Conservation (phyloP, 371 early-diverging fungal genomes). For the Mucor circinelloides region DNA sequence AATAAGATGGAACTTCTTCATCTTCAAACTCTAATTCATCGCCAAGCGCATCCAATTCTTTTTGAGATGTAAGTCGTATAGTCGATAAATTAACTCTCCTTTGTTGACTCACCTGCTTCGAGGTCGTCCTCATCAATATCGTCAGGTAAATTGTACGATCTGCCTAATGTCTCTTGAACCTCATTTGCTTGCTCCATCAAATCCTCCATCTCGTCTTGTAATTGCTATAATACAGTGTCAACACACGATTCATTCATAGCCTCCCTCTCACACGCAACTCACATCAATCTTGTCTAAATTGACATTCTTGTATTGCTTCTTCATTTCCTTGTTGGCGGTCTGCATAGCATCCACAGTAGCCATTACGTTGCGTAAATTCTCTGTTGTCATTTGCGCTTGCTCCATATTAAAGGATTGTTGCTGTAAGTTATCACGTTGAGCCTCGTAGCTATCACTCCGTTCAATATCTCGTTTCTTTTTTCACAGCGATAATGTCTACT, state of each 20-base stretch:
- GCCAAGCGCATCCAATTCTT: slow-evolving; percentile 93
- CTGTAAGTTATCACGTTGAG: slow-evolving; percentile 89
- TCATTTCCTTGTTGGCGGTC: slow-evolving; percentile 89
- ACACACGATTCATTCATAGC: not conserved
- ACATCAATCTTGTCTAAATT: slow-evolving; percentile 93
- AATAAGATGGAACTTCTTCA: slow-evolving; percentile 72
- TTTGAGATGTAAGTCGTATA: not conserved
- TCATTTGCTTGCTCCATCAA: slow-evolving; percentile 94
- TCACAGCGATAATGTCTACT: slow-evolving; percentile 8
- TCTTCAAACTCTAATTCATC: slow-evolving; percentile 87
- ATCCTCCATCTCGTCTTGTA: slow-evolving; percentile 98
- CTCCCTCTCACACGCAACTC: slow-evolving; percentile 4
- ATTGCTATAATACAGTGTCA: slow-evolving; percentile 51
- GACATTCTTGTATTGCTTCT: slow-evolving; percentile 92
- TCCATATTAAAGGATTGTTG: slow-evolving; percentile 98
- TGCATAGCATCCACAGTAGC: slow-evolving; percentile 96
- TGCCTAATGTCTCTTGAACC: slow-evolving; percentile 90
- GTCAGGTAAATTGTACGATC: slow-evolving; percentile 91
- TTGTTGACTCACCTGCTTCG: slow-evolving; percentile 75
- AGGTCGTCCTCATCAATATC: slow-evolving; percentile 95
- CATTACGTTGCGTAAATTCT: slow-evolving; percentile 92
- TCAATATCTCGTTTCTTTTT: not conserved
- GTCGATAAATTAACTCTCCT: not conserved
- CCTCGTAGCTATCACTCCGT: slow-evolving; percentile 71
- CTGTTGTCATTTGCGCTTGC: slow-evolving; percentile 91